Evolutionary conservation across 495 filamentous ascomycete species (phyloP), one percentile per base, ranked within the genome.

Genomic region (Podospora sp.): DNA sequence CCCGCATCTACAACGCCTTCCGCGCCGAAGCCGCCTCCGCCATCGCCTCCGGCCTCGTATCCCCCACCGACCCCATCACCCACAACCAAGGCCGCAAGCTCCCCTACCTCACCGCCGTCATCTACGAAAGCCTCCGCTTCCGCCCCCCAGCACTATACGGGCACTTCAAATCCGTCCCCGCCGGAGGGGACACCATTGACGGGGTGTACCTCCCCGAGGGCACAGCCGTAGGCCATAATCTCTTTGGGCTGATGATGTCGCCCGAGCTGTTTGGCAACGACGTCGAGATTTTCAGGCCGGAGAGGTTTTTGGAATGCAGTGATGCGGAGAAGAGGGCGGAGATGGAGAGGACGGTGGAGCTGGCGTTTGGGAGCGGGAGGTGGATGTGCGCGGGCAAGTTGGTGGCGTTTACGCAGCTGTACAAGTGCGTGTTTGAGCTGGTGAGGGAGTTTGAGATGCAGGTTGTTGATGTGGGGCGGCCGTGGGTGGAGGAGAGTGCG

Each of bases 171-270:
- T 55, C 79, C 75, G 72, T 80, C 67, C 53, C 81, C 66, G 68
- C 78, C 71, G 83, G 78, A 16, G 71, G 71, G 46, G 71, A 73
- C 25, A 73, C 63, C n/a, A 66, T 89, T 9, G 76, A 84, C 46
- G 87, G 85, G 3, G 78, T 81, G n/a, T 85, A 81, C 63, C 81
- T 84, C 1, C 88, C 88, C 0, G 81, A 79, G 16, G 87, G 87
- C 14, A 87, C 85, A 1, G 84, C 86, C 66, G 81, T 90, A 22
- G 82, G 75, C 12, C 65, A 68, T 25, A 68, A 57, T 22, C 58
- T 71, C 22, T 74, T 69, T 52, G 65, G 69, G 20, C 57, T 76
- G 0, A 61, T 77, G 12, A 72, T 75, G 7, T 69, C 78, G 27
- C 65, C 69, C 22, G 67, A 70, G 7, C 67, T 86, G 11, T 87